Conservation (phyloP, 129 eudicot genomes). For the Flaveria brownii region DNA sequence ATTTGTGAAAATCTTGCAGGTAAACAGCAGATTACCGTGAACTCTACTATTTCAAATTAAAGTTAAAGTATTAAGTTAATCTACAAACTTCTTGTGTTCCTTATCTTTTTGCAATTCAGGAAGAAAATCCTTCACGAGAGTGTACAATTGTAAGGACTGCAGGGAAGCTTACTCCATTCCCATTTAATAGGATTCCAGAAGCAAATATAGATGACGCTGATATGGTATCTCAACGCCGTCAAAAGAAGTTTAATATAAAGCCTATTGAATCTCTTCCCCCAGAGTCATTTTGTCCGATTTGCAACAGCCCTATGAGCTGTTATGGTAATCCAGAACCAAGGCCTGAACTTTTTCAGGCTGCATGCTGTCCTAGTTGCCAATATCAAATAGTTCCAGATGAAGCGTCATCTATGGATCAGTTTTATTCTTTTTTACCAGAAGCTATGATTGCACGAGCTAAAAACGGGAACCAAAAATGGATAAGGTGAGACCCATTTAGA, state of each 20-base stretch:
- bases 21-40: slow-evolving; percentile 24
- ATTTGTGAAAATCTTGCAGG: slow-evolving; percentile 86
- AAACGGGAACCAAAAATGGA: slow-evolving; percentile 45
- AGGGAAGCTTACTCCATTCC: slow-evolving; percentile 93
- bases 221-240: slow-evolving; percentile 72
- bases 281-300: slow-evolving; percentile 76
- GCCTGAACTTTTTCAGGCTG: slow-evolving; percentile 28
- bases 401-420: slow-evolving; percentile 49
- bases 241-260: slow-evolving; percentile 77
- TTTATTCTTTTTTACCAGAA: slow-evolving; percentile 66
- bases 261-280: slow-evolving; percentile 76
- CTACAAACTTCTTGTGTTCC: slow-evolving; percentile 1
- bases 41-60: not conserved
- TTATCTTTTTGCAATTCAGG: slow-evolving; percentile 43
- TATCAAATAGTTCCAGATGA: slow-evolving; percentile 87
- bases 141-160: slow-evolving; percentile 94
- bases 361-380: slow-evolving; percentile 81
- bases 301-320: slow-evolving; percentile 65
- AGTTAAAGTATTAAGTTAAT: not conserved
- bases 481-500: slow-evolving; percentile 47
- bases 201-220: slow-evolving; percentile 39
- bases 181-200: slow-evolving; percentile 77
- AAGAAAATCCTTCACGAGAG: slow-evolving; percentile 95
- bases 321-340: slow-evolving; percentile 31
- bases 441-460: slow-evolving; percentile 38